Percentiles rank a stretch among this genome's conserved stretches.
These are phyloP conservation scores for Taiozyma sp. DNA, from an alignment of 1,139 yeast species.

Conservation along the genomic window DNA sequence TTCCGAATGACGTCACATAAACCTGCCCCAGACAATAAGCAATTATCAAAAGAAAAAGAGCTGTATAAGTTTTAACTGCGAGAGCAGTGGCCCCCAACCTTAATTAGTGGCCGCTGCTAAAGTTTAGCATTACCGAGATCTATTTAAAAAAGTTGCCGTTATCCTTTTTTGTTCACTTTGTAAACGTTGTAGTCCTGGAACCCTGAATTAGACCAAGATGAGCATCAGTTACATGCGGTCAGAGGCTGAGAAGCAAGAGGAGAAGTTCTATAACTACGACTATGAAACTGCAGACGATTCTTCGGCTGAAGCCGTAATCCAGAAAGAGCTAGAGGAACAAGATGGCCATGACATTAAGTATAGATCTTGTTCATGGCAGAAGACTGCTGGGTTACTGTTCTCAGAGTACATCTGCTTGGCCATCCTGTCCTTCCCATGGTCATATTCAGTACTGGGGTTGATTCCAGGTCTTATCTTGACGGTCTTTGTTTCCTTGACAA, in stretches of 20 bases:
- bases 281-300: conserved; percentile 13
- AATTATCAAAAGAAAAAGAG: background rate
- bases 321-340: conserved; percentile 26
- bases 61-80: background rate
- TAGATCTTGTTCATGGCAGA: conserved; percentile 52
- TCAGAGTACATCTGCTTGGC: conserved; percentile 62
- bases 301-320: conserved; percentile 26
- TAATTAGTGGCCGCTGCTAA: background rate
- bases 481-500: conserved; percentile 44
- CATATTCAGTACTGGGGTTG: conserved; percentile 54
- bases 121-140: background rate
- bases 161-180: background rate
- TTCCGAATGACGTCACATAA: background rate
- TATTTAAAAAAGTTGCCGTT: background rate
- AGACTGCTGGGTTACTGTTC: conserved; percentile 52
- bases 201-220: background rate
- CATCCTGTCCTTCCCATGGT: conserved; percentile 62
- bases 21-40: background rate
- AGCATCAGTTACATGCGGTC: background rate
- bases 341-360: conserved; percentile 38
- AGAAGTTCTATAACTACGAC: background rate
- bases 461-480: conserved; percentile 57
- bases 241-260: background rate
- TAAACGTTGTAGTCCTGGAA: background rate
- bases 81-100: background rate